These are phyloP conservation scores for Penicillium sp. DNA, from an alignment of 2,329 filamentous ascomycete species.

Conservation along the genomic window DNA sequence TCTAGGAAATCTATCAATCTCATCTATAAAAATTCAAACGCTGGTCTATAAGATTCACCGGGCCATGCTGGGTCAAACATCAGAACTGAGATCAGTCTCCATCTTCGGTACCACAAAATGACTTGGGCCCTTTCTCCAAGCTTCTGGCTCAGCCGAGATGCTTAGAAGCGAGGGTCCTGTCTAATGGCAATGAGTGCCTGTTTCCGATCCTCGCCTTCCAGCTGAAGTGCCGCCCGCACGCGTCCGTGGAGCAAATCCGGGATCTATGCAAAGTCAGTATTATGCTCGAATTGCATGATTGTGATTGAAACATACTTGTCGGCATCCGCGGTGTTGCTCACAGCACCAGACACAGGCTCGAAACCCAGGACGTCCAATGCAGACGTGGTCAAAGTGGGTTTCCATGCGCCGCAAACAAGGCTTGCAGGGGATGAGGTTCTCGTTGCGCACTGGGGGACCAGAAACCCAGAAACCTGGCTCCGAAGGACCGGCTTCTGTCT, in stretches of 20 bases:
- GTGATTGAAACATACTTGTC: too few species aligned
- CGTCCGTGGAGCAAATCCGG: not conserved
- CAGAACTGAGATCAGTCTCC: not conserved
- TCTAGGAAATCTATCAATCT: not conserved
- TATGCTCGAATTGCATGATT: too few species aligned
- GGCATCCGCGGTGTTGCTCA: too few species aligned
- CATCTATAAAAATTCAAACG: not conserved
- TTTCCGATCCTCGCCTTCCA: not conserved
- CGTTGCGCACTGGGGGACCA: too few species aligned
- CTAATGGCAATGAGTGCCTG: not conserved
- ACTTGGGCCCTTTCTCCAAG: not conserved
- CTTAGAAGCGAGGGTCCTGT: not conserved
- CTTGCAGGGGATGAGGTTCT: too few species aligned
- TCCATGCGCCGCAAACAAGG: too few species aligned
- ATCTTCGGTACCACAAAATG: not conserved
- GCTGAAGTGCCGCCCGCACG: not conserved
- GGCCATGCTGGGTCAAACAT: not conserved
- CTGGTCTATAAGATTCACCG: not conserved
- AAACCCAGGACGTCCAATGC: too few species aligned
- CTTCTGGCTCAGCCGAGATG: not conserved
- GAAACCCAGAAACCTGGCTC: too few species aligned
- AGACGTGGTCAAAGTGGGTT: too few species aligned
- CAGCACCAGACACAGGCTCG: too few species aligned
- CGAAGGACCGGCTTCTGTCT: too few species aligned
- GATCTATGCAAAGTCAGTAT: not conserved